These are phyloP conservation scores for Gremmenia infestans DNA, from an alignment of 2,329 filamentous ascomycete species.

Conservation along the genomic window DNA sequence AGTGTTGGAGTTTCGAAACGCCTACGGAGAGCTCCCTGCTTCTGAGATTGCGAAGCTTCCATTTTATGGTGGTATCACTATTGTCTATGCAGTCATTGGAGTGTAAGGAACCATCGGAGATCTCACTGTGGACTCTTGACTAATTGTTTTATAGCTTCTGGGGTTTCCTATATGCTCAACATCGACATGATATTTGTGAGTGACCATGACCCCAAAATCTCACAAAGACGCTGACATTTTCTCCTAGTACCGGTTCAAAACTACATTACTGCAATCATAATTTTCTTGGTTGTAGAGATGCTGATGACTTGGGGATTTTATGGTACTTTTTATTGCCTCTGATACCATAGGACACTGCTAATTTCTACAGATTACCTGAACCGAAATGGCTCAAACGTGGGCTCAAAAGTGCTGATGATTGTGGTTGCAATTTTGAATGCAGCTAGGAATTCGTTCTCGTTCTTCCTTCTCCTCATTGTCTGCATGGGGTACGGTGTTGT, in stretches of 20 bases:
- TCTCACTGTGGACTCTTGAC: neutral
- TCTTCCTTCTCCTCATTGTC: slow-evolving; percentile 95
- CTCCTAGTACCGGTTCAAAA: slow-evolving; percentile 86
- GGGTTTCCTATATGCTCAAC: slow-evolving; percentile 93
- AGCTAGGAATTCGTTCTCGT: slow-evolving; percentile 93
- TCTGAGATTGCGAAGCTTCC: slow-evolving; percentile 95
- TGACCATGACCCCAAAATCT: slow-evolving; percentile 7
- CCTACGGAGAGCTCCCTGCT: slow-evolving; percentile 91
- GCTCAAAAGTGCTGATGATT: slow-evolving; percentile 81
- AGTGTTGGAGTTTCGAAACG: slow-evolving; percentile 87
- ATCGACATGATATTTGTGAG: slow-evolving; percentile 82
- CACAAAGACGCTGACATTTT: slow-evolving; percentile 30
- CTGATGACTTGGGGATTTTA: slow-evolving; percentile 99
- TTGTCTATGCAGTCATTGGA: slow-evolving; percentile 84
- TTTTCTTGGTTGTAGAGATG: slow-evolving; percentile 94
- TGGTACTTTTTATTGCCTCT: slow-evolving; percentile 42
- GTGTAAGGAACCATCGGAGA: slow-evolving; percentile 42
- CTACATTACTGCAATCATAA: slow-evolving; percentile 94
- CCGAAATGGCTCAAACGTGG: slow-evolving; percentile 74
- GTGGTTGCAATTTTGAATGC: slow-evolving; percentile 92
- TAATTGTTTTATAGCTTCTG: slow-evolving; percentile 56
- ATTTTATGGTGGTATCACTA: slow-evolving; percentile 92
- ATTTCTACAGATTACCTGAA: slow-evolving; percentile 76
- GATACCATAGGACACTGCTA: slow-evolving; percentile 26
- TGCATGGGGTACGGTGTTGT: slow-evolving; percentile 99